phyloP scores from a whole-genome alignment of 2,329 filamentous ascomycete species.

The Xylaria sp. region DNA sequence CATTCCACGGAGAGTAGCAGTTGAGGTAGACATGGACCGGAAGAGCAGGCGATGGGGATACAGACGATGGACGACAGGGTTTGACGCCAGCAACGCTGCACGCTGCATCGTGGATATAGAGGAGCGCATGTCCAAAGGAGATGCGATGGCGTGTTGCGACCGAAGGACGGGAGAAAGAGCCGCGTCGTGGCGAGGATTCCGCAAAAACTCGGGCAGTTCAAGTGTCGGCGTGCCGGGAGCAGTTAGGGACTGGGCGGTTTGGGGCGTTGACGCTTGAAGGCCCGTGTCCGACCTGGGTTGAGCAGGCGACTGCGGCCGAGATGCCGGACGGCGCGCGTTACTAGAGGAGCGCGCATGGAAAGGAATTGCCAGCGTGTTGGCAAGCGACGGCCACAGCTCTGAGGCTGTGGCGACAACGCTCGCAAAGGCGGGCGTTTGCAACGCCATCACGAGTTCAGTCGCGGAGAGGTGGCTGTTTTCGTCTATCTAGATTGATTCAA shows the following conservation, averaged over 20 bases:
- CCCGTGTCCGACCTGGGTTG: slow-evolving; percentile 9
- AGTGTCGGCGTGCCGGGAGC: slow-evolving; percentile 34
- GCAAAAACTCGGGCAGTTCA: slow-evolving; percentile 52
- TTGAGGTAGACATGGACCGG: slow-evolving; percentile 46
- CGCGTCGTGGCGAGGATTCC: slow-evolving; percentile 43
- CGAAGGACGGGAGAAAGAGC: slow-evolving; percentile 33
- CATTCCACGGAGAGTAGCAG: slow-evolving; percentile 37
- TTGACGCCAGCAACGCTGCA: slow-evolving; percentile 47
- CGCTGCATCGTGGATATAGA: slow-evolving; percentile 50
- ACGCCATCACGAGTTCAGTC: slow-evolving; percentile 45
- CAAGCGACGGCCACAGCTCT: slow-evolving; percentile 60
- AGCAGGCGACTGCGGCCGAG: slow-evolving; percentile 4
- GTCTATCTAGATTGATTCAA: slow-evolving; percentile 11
- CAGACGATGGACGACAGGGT: slow-evolving; percentile 45
- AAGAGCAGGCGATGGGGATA: slow-evolving; percentile 38
- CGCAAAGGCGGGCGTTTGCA: slow-evolving; percentile 49
- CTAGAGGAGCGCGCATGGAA: slow-evolving; percentile 46
- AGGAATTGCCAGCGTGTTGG: slow-evolving; percentile 54
- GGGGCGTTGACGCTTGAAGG: slow-evolving; percentile 13
- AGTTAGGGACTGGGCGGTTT: slow-evolving; percentile 31
- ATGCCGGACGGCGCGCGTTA: slow-evolving; percentile 19
- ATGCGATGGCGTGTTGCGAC: slow-evolving; percentile 39
- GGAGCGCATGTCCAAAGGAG: slow-evolving; percentile 49
- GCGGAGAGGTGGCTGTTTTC: not conserved
- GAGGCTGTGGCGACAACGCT: slow-evolving; percentile 57